Conservation (phyloP, 2,329 filamentous ascomycete genomes). For the Teratosphaeria zuluensis region DNA sequence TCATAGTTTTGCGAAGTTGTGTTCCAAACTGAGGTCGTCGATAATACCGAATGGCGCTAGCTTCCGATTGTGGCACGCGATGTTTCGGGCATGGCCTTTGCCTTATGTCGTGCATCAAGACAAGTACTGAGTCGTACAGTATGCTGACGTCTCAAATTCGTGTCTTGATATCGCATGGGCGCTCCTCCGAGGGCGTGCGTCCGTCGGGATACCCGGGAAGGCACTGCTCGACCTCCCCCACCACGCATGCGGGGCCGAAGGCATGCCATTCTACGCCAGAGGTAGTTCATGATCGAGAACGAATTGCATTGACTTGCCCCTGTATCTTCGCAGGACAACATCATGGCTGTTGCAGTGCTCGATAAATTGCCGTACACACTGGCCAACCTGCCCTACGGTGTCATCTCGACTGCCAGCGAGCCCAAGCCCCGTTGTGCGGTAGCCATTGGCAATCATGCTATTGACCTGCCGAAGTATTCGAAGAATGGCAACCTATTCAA, state of each 20-base stretch:
- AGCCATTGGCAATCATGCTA: slow-evolving; percentile 21
- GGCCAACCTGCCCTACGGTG: slow-evolving; percentile 20
- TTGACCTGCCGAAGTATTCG: slow-evolving; percentile 18
- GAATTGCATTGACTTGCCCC: not conserved
- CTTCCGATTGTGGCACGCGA: not conserved
- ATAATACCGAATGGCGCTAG: not conserved
- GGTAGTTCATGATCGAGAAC: not conserved
- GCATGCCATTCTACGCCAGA: not conserved
- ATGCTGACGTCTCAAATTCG: not conserved
- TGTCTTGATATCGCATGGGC: not conserved
- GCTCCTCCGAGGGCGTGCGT: not conserved
- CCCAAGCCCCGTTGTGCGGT: slow-evolving; percentile 21
- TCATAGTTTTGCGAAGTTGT: not conserved
- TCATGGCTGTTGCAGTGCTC: slow-evolving; percentile 13
- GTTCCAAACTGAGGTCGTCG: not conserved
- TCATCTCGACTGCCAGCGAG: slow-evolving; percentile 17
- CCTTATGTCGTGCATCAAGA: not conserved
- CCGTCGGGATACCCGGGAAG: not conserved
- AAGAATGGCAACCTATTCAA: slow-evolving; percentile 13
- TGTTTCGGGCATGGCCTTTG: not conserved
- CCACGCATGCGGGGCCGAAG: not conserved
- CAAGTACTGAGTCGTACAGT: not conserved
- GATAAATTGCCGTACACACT: slow-evolving; percentile 19
- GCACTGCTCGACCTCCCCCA: too few relatives aligned
- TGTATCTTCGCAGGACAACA: not conserved